Conservation (phyloP, 306 rosid genomes). For the Cucumis cinereus region DNA sequence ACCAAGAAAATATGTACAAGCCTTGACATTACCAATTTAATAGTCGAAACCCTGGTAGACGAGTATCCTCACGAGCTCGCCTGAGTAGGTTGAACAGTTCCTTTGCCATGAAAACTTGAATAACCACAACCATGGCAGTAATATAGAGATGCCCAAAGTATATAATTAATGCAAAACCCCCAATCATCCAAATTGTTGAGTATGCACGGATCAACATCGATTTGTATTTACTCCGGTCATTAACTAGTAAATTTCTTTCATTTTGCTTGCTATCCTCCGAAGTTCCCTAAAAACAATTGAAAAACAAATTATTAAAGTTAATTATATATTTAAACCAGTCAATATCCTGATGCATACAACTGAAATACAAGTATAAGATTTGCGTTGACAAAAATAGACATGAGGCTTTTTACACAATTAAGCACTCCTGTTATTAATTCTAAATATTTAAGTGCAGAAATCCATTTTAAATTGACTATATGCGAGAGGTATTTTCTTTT, state of each 20-base stretch:
- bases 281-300: slow-evolving; percentile 22
- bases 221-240: slow-evolving; percentile 76
- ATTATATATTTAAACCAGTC: neutral
- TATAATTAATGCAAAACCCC: slow-evolving; percentile 66
- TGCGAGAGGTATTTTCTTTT: neutral
- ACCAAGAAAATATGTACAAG: neutral
- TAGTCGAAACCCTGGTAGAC: slow-evolving; percentile 91
- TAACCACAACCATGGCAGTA: slow-evolving; percentile 89
- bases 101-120: slow-evolving; percentile 91
- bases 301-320: neutral
- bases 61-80: slow-evolving; percentile 70
- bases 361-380: neutral
- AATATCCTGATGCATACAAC: neutral
- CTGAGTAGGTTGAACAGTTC: slow-evolving; percentile 89
- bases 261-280: slow-evolving; percentile 51
- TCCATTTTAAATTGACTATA: neutral
- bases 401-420: neutral
- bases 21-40: slow-evolving; percentile 56
- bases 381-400: neutral
- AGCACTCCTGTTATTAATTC: neutral
- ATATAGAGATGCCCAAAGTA: slow-evolving; percentile 91
- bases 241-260: slow-evolving; percentile 56
- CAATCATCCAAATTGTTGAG: slow-evolving; percentile 98
- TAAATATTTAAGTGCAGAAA: neutral
- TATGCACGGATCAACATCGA: slow-evolving; percentile 76